Conservation (phyloP, 1,284 basidiomycete genomes). For the Takashimella koratensis region DNA sequence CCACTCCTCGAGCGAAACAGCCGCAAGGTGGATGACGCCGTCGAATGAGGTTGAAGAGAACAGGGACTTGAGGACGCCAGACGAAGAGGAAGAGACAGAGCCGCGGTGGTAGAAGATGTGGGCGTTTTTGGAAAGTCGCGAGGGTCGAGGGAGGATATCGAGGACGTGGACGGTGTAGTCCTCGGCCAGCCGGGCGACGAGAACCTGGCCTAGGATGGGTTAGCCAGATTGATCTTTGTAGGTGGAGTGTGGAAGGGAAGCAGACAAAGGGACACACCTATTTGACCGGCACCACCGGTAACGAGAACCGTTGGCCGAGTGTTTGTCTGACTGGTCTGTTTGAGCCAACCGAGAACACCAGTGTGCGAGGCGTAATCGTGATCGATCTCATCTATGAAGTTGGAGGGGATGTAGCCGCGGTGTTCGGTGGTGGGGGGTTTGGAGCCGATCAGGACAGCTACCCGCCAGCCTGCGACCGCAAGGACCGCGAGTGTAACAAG, state of each 20-base stretch:
- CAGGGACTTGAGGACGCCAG: slow-evolving; percentile 16
- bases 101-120: slow-evolving; percentile 19
- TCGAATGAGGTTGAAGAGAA: slow-evolving; percentile 22
- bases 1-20: slow-evolving; percentile 37
- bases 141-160: slow-evolving; percentile 24
- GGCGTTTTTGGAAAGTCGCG: slow-evolving; percentile 14
- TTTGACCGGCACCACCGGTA: slow-evolving; percentile 42
- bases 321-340: slow-evolving; percentile 14
- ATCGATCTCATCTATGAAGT: neutral
- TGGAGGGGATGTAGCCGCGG: neutral
- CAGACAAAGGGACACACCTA: slow-evolving; percentile 22
- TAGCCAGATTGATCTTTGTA: too few relatives aligned
- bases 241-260: neutral
- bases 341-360: slow-evolving; percentile 10
- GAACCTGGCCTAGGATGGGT: slow-evolving; percentile 24
- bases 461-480: neutral
- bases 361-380: neutral
- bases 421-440: neutral
- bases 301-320: slow-evolving; percentile 22
- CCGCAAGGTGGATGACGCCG: slow-evolving; percentile 46
- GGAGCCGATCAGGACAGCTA: too few relatives aligned
- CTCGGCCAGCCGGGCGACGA: slow-evolving; percentile 22
- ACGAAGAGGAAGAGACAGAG: slow-evolving; percentile 19
- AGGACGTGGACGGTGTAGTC: slow-evolving; percentile 32
- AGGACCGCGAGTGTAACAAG: neutral